Evolutionary conservation across 305 asterid species (phyloP), one percentile per base, ranked within the genome.

Genomic region (Euphrasia arctica): DNA sequence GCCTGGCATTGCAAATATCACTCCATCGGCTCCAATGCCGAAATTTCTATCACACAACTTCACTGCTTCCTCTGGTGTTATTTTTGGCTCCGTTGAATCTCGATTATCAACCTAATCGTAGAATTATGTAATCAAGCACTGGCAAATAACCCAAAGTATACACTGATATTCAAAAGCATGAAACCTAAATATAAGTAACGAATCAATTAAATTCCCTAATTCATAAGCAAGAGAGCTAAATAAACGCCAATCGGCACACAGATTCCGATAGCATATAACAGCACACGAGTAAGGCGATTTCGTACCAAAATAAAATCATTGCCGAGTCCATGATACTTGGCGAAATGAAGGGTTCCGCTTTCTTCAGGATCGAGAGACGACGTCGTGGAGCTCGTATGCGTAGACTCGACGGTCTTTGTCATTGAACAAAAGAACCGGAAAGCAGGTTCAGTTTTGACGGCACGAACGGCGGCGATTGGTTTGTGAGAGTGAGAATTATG

Each of bases 1-100:
- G 31, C 96, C 93, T 0, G 89, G 89, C 90, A 89, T 67, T 49
- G 86, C 90, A 71, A 86, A 86, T 64, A 84, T 86, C 70, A 89
- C 93, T 57, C 95, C 96, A 68, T 89, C 95, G 10, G 90, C 96
- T 65, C 96, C 96, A 74, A 89, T 74, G 41, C 96, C 95, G 54
- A 89, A 86, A 83, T 86, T 89, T 51, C 95, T 71, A 61, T 86
- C 90, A 57, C 96, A 89, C 57, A 86, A 64, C 47, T 69, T 74
- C 74, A 81, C 88, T 2, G 92, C 95, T 73, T 89, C 88, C 67
- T 86, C 90, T 4, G 96, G 83, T 18, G 78, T 86, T 22, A 89
- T 68, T 75, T 80, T 89, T 9, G 95, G 95, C 77, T 82, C 88
- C 54, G 51, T 15, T 3, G 87, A 71, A 51, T 82, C 92, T 52